Base-by-base conservation (phyloP, 768 basidiomycete genomes). In the Cystofilobasidium capitatum region DNA sequence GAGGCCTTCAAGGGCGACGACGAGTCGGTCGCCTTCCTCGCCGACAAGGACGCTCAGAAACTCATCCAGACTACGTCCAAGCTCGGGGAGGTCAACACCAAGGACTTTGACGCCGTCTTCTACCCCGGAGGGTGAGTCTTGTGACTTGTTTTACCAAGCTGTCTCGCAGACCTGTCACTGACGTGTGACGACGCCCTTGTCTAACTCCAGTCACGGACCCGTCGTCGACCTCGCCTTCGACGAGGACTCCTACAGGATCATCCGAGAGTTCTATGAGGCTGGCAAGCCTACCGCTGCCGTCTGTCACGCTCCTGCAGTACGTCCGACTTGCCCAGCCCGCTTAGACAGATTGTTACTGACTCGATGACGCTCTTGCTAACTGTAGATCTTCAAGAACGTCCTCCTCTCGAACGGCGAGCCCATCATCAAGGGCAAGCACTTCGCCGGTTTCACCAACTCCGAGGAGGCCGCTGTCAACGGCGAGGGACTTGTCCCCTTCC, bases 21-120 rank as follows among this genome's bases (percentile, higher is more conserved):
- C 14, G 76, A 80, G 26, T 81, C 83, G 1, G 83, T 83, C 37
- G 84, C 86, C 71, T 75, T 82, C 9, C 85, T 92, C 62, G 86
- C 89, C 71, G 90, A 93, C 68, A 84, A 84, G 69, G 91, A 96
- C 76, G 83, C 96, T 1, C 83, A 88, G 3, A 82, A 87, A 59
- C 86, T 88, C 76, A 89, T 94, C 75, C 86, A 89, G 72, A 85
- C 87, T 64, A 93, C 88, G 71, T 93, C 93, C 20, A 91, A 94
- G 72, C 85, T 99, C 62, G 92, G 93, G 76, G 79, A 82, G 2
- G 82, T 97, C 16, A 83, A 81, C 70, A 81, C 85, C n/a, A 80
- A 81, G 70, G 83, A 87, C 71, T 90, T 88, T 73, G 84, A 82
- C 62, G 88, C 85, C 17, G 78, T 91, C 64, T 89, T 87, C 77